Percentiles rank a stretch among this genome's conserved stretches.
Conservation (phyloP, 1,139 yeast genomes). For the Diutina catenulata region DNA sequence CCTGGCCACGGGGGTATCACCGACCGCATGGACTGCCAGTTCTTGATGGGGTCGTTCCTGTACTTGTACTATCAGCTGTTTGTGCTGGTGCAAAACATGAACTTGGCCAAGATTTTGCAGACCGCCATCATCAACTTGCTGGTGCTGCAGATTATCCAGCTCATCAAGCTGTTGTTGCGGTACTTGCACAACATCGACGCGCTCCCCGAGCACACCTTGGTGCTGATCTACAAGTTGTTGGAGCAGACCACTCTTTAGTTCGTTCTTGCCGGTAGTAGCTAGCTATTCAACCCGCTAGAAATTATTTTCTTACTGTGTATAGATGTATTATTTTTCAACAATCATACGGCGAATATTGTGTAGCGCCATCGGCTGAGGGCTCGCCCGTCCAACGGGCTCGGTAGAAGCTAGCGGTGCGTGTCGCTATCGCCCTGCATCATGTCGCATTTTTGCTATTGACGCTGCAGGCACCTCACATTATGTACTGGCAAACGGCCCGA, state of each 20-base stretch:
- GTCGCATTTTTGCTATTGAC: no score
- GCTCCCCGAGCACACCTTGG: conserved; percentile 15
- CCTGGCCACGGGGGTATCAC: conserved; percentile 99
- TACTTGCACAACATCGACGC: conserved; percentile 49
- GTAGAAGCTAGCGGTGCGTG: no score
- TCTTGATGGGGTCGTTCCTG: conserved; percentile 92
- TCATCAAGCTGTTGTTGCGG: conserved; percentile 49
- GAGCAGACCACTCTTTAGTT: conserved; percentile 4
- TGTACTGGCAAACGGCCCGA: no score
- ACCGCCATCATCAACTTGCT: conserved; percentile 63
- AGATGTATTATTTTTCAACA: conserved; percentile 3
- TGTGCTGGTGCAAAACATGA: conserved; percentile 60
- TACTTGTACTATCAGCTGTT: conserved; percentile 90
- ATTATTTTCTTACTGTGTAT: conserved; percentile 1
- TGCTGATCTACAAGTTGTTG: background rate
- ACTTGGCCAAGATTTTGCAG: conserved; percentile 65
- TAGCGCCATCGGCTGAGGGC: background rate
- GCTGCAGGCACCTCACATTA: no score
- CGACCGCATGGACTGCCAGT: conserved; percentile 96
- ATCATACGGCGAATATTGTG: background rate
- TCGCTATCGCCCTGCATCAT: no score
- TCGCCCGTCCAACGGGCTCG: background rate
- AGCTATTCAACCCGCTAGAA: conserved; percentile 2
- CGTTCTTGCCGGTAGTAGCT: no score
- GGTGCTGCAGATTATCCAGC: conserved; percentile 51